phyloP scores from a whole-genome alignment of 495 filamentous ascomycete species.

The Hyaloscypha hepaticicola region DNA sequence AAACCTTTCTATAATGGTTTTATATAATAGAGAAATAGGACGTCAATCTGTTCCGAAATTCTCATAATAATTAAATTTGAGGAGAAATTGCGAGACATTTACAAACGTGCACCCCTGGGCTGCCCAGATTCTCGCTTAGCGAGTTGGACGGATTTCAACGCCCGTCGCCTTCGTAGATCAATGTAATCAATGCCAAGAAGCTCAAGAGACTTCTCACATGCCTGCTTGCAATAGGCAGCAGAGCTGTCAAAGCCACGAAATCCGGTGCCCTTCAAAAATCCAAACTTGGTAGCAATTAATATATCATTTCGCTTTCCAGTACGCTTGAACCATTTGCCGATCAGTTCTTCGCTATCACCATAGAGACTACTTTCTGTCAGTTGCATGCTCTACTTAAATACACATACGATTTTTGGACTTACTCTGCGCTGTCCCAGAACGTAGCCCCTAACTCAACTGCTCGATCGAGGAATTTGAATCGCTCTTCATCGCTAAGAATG shows the following conservation, averaged over 20 bases:
- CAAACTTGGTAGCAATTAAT: slow-evolving; percentile 59
- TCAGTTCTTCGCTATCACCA: slow-evolving; percentile 46
- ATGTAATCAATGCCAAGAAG: slow-evolving; percentile 45
- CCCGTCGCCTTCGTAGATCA: slow-evolving; percentile 43
- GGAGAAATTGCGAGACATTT: too few relatives aligned
- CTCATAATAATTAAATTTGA: too few relatives aligned
- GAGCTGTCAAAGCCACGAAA: slow-evolving; percentile 37
- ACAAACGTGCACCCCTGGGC: too few relatives aligned
- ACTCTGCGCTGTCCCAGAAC: slow-evolving; percentile 41
- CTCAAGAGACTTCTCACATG: slow-evolving; percentile 45
- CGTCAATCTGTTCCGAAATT: too few relatives aligned
- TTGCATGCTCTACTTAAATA: slow-evolving; percentile 9
- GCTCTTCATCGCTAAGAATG: slow-evolving; percentile 42
- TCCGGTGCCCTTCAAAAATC: slow-evolving; percentile 32
- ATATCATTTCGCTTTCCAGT: slow-evolving; percentile 51
- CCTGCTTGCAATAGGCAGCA: slow-evolving; percentile 44
- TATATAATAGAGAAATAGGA: too few relatives aligned
- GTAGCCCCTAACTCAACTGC: slow-evolving; percentile 42
- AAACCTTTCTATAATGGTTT: too few relatives aligned
- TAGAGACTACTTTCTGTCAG: slow-evolving; percentile 28
- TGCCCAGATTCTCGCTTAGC: too few relatives aligned
- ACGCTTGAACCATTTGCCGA: slow-evolving; percentile 53
- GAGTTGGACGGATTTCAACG: too few relatives aligned
- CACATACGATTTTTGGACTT: too few relatives aligned
- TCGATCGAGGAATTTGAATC: slow-evolving; percentile 51